These are phyloP conservation scores for Saxophila tyrrhenica DNA, from an alignment of 495 filamentous ascomycete species.

Conservation along the genomic window DNA sequence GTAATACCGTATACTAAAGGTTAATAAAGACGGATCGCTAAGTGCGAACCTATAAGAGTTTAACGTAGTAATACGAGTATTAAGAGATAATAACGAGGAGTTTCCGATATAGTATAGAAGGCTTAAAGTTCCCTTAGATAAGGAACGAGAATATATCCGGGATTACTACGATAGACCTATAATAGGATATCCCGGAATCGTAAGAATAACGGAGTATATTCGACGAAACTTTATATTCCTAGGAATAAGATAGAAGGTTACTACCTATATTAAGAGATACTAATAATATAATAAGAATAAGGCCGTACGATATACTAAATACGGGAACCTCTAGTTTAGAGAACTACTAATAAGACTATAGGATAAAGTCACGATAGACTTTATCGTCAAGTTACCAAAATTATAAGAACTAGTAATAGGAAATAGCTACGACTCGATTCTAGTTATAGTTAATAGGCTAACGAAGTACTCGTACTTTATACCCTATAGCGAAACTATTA, in stretches of 20 bases:
- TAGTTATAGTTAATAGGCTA: conserved; percentile 13
- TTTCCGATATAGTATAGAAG: background rate
- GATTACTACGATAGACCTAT: conserved; percentile 3
- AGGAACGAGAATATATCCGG: background rate
- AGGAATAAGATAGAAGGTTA: conserved; percentile 6
- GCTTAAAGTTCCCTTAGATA: background rate
- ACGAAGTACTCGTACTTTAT: conserved; percentile 10
- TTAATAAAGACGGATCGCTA: too few species aligned
- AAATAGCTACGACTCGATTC: conserved; percentile 3
- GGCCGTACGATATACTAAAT: conserved; percentile 2
- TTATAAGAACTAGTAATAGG: background rate
- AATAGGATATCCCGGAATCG: conserved; percentile 4
- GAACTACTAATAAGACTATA: conserved; percentile 15
- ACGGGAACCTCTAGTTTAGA: conserved; percentile 19
- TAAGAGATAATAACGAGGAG: background rate
- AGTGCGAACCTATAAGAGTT: too few species aligned
- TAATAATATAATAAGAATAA: conserved; percentile 10
- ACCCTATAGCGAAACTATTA: conserved; percentile 8
- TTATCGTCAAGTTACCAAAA: conserved; percentile 8
- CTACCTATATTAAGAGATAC: conserved; percentile 10
- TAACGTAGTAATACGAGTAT: too few species aligned
- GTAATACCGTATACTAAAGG: too few species aligned
- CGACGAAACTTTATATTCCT: conserved; percentile 9
- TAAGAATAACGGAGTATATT: conserved; percentile 1
- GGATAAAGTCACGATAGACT: conserved; percentile 19